These are phyloP conservation scores for Dryas alaskensis DNA, from an alignment of 306 rosid genomes.

Conservation along the genomic window DNA sequence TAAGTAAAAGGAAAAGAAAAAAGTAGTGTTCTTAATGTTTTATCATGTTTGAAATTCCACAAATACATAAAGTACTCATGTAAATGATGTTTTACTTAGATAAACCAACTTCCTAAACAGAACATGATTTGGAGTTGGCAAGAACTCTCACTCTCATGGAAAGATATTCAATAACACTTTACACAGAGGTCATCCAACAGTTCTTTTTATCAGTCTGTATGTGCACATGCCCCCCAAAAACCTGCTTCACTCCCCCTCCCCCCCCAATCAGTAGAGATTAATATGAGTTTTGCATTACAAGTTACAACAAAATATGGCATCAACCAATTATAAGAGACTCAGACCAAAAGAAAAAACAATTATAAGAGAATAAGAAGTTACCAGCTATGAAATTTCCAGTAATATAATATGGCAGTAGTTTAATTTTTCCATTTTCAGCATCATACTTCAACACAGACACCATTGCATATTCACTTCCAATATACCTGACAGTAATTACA, in stretches of 20 bases:
- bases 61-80: not conserved
- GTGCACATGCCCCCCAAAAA: too few relatives aligned
- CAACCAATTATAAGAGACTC: slow-evolving; percentile 19
- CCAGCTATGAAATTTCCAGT: slow-evolving; percentile 69
- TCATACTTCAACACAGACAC: slow-evolving; percentile 62
- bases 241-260: not conserved
- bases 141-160: too few relatives aligned
- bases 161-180: too few relatives aligned
- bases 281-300: not conserved
- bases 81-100: not conserved
- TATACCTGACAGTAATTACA: slow-evolving; percentile 57
- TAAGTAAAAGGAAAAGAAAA: not conserved
- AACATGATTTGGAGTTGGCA: too few relatives aligned
- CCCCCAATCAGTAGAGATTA: not conserved
- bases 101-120: too few relatives aligned
- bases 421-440: slow-evolving; percentile 48
- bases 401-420: slow-evolving; percentile 67
- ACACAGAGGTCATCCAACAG: too few relatives aligned
- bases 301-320: slow-evolving; percentile 1
- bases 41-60: not conserved
- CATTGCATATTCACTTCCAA: slow-evolving; percentile 80
- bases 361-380: slow-evolving; percentile 31
- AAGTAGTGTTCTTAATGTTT: not conserved
- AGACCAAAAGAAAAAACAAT: not conserved
- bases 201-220: too few relatives aligned